phyloP scores from a whole-genome alignment of 306 rosid species.

The Vigna trinervia region DNA sequence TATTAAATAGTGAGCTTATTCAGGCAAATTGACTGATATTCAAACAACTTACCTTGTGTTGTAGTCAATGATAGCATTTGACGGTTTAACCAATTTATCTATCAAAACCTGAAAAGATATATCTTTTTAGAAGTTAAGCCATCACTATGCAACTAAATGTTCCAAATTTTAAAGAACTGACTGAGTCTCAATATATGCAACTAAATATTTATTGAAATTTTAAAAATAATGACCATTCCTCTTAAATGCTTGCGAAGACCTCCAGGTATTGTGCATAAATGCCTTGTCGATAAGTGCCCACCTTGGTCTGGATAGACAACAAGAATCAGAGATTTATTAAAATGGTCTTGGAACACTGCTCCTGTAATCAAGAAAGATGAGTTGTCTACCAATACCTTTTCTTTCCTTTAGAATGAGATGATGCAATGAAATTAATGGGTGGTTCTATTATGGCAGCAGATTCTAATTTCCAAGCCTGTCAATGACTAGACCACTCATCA shows the following conservation, averaged over 20 bases:
- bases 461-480: slow-evolving; percentile 99
- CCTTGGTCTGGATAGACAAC: slow-evolving; percentile 74
- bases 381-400: slow-evolving; percentile 65
- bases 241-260: slow-evolving; percentile 83
- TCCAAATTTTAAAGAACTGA: no score
- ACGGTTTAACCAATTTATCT: no score
- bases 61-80: no score
- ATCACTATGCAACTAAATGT: no score
- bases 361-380: slow-evolving; percentile 33
- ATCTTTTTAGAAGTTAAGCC: no score
- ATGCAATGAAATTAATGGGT: slow-evolving; percentile 79
- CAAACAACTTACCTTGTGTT: no score
- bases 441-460: slow-evolving; percentile 96
- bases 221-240: slow-evolving; percentile 1
- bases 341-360: slow-evolving; percentile 25
- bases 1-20: no score
- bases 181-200: no score
- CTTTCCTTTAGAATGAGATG: slow-evolving; percentile 86
- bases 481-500: slow-evolving; percentile 96
- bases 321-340: slow-evolving; percentile 36
- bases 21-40: no score
- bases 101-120: no score
- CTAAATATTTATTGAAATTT: slow-evolving; percentile 4
- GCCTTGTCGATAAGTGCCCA: slow-evolving; percentile 99
- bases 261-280: slow-evolving; percentile 97